Percentiles rank a stretch among this genome's conserved stretches.
Conservation (phyloP, 345 rosid species). For the Isatis tinctoria region DNA sequence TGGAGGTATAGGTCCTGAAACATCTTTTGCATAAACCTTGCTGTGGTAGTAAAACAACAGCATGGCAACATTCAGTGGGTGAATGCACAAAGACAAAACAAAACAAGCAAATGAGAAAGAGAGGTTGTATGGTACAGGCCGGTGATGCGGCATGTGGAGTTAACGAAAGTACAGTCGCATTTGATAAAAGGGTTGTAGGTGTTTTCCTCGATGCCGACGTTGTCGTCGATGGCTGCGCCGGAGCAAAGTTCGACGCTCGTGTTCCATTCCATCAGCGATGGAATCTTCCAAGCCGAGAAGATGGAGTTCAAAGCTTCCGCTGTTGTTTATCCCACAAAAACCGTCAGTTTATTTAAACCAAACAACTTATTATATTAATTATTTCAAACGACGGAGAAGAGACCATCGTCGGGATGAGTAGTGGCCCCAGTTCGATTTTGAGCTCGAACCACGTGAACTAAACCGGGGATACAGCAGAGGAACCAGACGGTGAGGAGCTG, state of each 20-base stretch:
- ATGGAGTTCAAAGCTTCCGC: slow-evolving; percentile 23
- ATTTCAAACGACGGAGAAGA: neutral
- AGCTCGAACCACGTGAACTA: slow-evolving; percentile 12
- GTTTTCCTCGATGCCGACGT: neutral
- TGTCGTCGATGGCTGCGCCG: slow-evolving; percentile 35
- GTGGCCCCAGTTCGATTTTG: slow-evolving; percentile 19
- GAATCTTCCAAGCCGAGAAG: slow-evolving; percentile 25
- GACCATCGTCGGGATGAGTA: slow-evolving; percentile 24
- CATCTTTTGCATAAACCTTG: slow-evolving; percentile 23
- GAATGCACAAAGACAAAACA: neutral
- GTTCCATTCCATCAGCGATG: slow-evolving; percentile 32
- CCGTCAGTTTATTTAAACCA: neutral
- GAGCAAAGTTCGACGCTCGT: slow-evolving; percentile 49
- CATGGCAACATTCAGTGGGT: neutral
- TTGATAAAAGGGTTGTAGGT: slow-evolving; percentile 44
- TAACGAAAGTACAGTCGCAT: slow-evolving; percentile 42
- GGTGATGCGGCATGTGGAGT: slow-evolving; percentile 31
- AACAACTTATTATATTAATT: neutral
- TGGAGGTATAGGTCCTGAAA: slow-evolving; percentile 24
- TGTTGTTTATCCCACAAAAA: neutral
- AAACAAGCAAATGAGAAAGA: neutral
- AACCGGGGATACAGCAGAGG: neutral
- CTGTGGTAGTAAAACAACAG: slow-evolving; percentile 20
- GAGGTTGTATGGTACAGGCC: slow-evolving; percentile 5
- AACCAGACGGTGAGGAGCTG: slow-evolving; percentile 8